Conservation (phyloP, 1,284 basidiomycete species). For the Pseudomicrostroma phylloplanum region DNA sequence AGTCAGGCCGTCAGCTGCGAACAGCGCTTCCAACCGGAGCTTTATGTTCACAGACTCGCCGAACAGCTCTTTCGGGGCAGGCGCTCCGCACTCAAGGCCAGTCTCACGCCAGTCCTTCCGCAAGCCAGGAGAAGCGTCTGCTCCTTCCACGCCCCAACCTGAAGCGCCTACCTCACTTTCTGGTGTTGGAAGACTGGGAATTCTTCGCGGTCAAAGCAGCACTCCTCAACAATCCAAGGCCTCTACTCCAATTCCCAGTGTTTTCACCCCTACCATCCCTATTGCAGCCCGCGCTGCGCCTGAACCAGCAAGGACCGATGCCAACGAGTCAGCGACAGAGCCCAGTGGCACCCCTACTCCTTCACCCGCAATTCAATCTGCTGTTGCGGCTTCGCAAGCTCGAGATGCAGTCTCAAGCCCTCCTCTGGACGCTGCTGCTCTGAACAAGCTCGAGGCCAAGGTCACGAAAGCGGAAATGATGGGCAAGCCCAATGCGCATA, state of each 20-base stretch:
- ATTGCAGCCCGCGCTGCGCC: not conserved
- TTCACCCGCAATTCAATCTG: no score
- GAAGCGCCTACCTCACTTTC: no score
- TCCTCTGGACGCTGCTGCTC: constrained; percentile 56
- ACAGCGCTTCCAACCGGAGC: constrained; percentile 40
- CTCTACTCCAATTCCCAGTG: constrained; percentile 31
- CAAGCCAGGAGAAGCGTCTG: constrained; percentile 28
- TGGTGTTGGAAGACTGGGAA: no score
- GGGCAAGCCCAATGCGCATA: constrained; percentile 61
- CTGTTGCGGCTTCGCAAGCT: not conserved
- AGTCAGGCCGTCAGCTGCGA: constrained; percentile 15
- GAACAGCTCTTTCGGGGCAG: not conserved
- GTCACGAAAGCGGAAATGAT: constrained; percentile 85
- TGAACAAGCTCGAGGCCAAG: constrained; percentile 88
- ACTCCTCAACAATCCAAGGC: constrained; percentile 16
- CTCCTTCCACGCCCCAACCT: constrained; percentile 19
- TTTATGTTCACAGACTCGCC: constrained; percentile 20
- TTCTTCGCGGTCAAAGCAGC: not conserved
- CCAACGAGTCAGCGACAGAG: not conserved
- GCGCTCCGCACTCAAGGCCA: constrained; percentile 18
- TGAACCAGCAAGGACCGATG: not conserved
- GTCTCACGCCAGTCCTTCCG: constrained; percentile 26
- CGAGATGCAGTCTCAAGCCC: not conserved
- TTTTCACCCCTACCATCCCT: constrained; percentile 18
- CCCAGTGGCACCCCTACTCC: not conserved